Evolutionary conservation across 495 filamentous ascomycete species (phyloP).

Genomic region (Choiromyces venosus): DNA sequence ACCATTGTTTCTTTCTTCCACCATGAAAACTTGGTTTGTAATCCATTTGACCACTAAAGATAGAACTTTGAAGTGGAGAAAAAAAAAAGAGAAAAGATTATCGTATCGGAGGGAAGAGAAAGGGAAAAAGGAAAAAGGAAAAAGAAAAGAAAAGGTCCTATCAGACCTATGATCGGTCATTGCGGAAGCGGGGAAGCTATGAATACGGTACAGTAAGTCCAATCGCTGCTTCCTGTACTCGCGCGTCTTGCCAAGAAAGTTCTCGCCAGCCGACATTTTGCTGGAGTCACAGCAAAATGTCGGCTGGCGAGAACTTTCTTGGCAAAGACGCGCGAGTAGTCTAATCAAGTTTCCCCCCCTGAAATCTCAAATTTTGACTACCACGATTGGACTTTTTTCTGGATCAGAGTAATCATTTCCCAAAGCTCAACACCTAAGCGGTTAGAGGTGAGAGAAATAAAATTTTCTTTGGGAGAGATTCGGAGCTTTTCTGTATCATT

Average conservation of each 20-base stretch:
- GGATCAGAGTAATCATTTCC: not conserved
- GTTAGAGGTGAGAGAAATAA: not conserved
- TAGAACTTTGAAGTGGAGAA: not conserved
- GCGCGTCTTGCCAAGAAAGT: too few species aligned
- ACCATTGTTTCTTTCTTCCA: not conserved
- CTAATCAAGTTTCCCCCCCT: not conserved
- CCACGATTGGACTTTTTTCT: not conserved
- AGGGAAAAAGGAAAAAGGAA: too few species aligned
- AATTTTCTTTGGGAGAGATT: not conserved
- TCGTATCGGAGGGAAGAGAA: too few species aligned
- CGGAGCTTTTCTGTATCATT: not conserved
- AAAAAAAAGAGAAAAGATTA: not conserved
- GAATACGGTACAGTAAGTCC: not conserved
- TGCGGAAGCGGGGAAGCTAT: not conserved
- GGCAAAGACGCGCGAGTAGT: not conserved
- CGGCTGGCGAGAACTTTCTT: too few species aligned
- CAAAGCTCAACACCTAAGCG: not conserved
- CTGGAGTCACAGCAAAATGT: too few species aligned
- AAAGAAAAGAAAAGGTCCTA: not conserved
- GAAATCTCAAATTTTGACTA: not conserved
- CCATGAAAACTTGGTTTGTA: not conserved
- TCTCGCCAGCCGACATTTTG: too few species aligned
- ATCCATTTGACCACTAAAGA: not conserved
- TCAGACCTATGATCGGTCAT: constrained; percentile 1
- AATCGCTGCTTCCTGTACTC: not conserved